A percentile compares a stretch with the other conserved stretches of the same genome.
Conservation (phyloP, 2,329 filamentous ascomycete species). For the Cordyceps sp. region DNA sequence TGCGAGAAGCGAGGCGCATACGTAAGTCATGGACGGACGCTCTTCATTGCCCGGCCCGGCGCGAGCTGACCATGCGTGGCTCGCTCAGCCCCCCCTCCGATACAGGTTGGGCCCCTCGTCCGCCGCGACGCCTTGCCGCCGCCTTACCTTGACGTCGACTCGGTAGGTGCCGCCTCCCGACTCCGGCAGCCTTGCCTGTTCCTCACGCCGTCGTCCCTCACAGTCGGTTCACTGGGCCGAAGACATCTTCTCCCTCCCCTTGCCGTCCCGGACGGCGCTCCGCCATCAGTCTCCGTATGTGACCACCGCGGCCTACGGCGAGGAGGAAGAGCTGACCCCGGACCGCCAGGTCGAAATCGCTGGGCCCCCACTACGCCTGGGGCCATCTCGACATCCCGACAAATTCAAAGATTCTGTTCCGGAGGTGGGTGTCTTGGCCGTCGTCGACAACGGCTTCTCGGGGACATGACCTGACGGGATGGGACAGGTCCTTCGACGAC, state of each 20-base stretch:
- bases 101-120: conserved; percentile 16
- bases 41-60: too few species aligned
- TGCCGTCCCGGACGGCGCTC: conserved; percentile 32
- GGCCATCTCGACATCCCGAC: conserved; percentile 25
- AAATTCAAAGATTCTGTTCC: conserved; percentile 34
- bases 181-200: neutral
- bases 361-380: conserved; percentile 26
- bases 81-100: conserved; percentile 16
- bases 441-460: too few species aligned
- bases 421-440: too few species aligned
- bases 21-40: too few species aligned
- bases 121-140: conserved; percentile 13
- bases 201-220: conserved; percentile 2
- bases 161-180: conserved; percentile 9
- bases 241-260: conserved; percentile 38
- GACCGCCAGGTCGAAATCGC: conserved; percentile 24
- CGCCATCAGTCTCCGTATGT: conserved; percentile 16
- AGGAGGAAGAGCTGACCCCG: neutral
- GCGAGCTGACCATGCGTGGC: neutral
- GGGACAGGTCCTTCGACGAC: conserved; percentile 33
- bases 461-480: conserved; percentile 1
- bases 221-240: conserved; percentile 43
- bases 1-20: conserved; percentile 36
- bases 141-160: conserved; percentile 5
- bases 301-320: neutral